Base-by-base conservation (phyloP, 352 stramenopile genomes). In the Phytopythium kandeliae region DNA sequence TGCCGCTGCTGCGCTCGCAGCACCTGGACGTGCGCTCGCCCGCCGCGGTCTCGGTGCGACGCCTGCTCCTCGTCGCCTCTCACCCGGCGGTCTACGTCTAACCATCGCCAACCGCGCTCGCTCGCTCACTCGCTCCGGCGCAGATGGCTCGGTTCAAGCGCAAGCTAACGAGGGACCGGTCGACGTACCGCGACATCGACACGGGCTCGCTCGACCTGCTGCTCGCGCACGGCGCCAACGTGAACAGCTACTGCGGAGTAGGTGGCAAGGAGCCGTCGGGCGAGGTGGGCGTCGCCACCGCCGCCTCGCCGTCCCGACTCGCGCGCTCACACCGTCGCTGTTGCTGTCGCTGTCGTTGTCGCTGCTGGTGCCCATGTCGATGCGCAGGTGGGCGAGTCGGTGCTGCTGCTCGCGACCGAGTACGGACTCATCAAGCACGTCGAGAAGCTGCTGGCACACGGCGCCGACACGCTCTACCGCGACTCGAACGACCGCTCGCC, bases 341-440 rank as follows among this genome's bases (percentile, higher is more conserved):
- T 9, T 31, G 28, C 28, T 31, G n/a, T n/a, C n/a, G n/a, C n/a
- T n/a, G n/a, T n/a, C 28, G 28, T 9, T 4, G 28, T 9, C 28
- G 28, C 28, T 31, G 28, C 28, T 31, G 28, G 4, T 31, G 28
- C 28, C 28, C 9, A 4, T 15, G 10, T 17, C 2, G 41, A 15
- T 24, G 4, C 11, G 10, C 46, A 71, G 61, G 53, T 56, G n/a
- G 60, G 60, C 28, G 62, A 81, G 28, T 71, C 58, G 24, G 47
- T 67, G 17, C 57, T 82, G n/a, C 57, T 73, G 2, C 48, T 77
- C 22, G 63, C 61, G 9, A 36, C 67, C 4, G 61, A 71, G 34
- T 69, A 75, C 59, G 68, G 63, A 25, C 68, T 82, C 38, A 66
- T 63, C 57, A 67, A 70, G 34, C 68, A 82, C 55, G 66, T 78